Conservation (phyloP, 2,329 filamentous ascomycete genomes). For the Pseudogymnoascus pannorum region DNA sequence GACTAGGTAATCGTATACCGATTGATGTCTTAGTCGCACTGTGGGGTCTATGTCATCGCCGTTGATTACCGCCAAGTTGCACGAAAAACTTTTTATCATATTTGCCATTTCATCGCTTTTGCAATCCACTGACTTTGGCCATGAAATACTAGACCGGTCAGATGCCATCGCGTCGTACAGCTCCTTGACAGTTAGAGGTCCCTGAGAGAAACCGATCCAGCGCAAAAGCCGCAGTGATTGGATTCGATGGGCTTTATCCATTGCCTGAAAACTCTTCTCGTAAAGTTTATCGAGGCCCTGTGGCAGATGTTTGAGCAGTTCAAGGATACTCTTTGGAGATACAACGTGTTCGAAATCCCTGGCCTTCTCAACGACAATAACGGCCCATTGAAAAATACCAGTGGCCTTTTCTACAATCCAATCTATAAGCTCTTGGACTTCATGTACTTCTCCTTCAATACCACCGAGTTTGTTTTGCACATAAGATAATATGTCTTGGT, state of each 20-base stretch:
- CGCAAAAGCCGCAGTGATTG: neutral
- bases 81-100: neutral
- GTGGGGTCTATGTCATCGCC: neutral
- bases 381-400: slow-evolving; percentile 34
- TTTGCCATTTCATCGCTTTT: neutral
- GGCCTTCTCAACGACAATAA: slow-evolving; percentile 21
- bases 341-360: neutral
- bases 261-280: neutral
- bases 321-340: neutral
- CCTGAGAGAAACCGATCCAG: neutral
- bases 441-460: neutral
- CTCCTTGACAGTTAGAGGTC: neutral
- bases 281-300: neutral
- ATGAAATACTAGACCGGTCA: neutral
- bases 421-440: slow-evolving; percentile 4
- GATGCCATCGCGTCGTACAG: neutral
- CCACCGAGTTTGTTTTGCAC: slow-evolving; percentile 22
- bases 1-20: neutral
- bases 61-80: neutral
- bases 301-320: neutral
- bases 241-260: neutral
- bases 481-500: slow-evolving; percentile 26
- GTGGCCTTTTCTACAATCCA: slow-evolving; percentile 23
- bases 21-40: neutral
- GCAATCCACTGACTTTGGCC: neutral